Base-by-base conservation (phyloP, 2,329 filamentous ascomycete genomes). In the Didymella pinodella region DNA sequence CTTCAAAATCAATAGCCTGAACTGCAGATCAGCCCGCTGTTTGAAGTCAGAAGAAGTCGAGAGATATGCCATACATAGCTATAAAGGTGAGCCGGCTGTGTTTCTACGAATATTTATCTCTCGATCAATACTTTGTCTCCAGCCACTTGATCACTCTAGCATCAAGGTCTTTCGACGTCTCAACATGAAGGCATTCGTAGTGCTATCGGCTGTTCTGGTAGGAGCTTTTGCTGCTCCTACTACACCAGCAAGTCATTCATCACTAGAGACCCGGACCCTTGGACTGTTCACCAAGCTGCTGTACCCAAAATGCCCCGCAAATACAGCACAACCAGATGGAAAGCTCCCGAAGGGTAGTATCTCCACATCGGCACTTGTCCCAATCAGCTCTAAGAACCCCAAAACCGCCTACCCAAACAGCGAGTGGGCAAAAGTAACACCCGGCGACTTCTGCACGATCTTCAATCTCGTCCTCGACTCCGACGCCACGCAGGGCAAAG, bases 151-250 rank as follows among this genome's bases (percentile, higher is more conserved):
- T 18, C 32, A 8, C 6, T 8, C 32, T n/a, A 36, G 32, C n/a
- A 14, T 3, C 32, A 36, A 7, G 32, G 7, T 14, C 12, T n/a
- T 32, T 14, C 8, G 11, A 34, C 7, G 8, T 20, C 16, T 56
- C 63, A 65, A 25, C 40, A 73, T 72, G 70, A 72, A 68, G 53
- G 57, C 54, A 68, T 63, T 76, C 49, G 32, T 75, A 58, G 61
- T 77, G 59, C 61, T 78, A 51, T 58, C 70, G 22, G 52, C 69
- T 63, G 68, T 80, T 60, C 62, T 79, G 51, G 71, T 79, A 52
- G 64, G 75, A 48, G 66, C 79, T 63, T 65, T 78, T 31, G 65
- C 75, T 45, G 65, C 73, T 45, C 70, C 80, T 64, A 66, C 54
- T n/a, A 57, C 60, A 31, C 48, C 56, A 40, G 40, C 75, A 69